Conservation (phyloP, 768 basidiomycete species). For the Leucogyrophana mollusca region DNA sequence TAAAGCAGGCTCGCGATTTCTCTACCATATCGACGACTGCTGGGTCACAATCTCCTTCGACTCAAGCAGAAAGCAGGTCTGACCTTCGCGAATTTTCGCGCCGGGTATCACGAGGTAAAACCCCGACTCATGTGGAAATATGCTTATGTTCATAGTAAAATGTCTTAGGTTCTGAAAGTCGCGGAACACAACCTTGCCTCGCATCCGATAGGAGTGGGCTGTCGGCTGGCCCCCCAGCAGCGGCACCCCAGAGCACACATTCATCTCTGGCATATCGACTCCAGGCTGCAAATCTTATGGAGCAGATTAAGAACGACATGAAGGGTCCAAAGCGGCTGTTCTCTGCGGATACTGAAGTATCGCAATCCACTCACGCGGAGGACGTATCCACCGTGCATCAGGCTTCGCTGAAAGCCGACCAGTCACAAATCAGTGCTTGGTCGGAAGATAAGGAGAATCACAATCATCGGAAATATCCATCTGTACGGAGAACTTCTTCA, state of each 20-base stretch:
- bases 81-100: neutral
- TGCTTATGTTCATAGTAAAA: constrained; percentile 10
- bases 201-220: constrained; percentile 17
- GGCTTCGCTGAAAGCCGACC: constrained; percentile 9
- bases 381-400: constrained; percentile 1
- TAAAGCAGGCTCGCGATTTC: constrained; percentile 73
- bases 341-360: constrained; percentile 61
- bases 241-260: constrained; percentile 37
- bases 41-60: constrained; percentile 34
- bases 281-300: constrained; percentile 80
- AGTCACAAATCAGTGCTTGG: constrained; percentile 22
- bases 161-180: too few relatives aligned
- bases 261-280: constrained; percentile 71
- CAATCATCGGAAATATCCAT: constrained; percentile 17
- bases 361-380: constrained; percentile 32
- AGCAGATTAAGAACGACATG: constrained; percentile 80
- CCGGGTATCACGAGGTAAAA: constrained; percentile 3
- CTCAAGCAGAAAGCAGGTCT: constrained; percentile 7
- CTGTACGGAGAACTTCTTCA: constrained; percentile 32
- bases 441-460: constrained; percentile 37
- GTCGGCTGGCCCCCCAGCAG: constrained; percentile 20
- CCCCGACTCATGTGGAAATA: constrained; percentile 5
- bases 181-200: too few relatives aligned
- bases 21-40: constrained; percentile 69
- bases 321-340: constrained; percentile 66